Conservation (phyloP, 129 eudicot species). For the Saussurea involucrata region DNA sequence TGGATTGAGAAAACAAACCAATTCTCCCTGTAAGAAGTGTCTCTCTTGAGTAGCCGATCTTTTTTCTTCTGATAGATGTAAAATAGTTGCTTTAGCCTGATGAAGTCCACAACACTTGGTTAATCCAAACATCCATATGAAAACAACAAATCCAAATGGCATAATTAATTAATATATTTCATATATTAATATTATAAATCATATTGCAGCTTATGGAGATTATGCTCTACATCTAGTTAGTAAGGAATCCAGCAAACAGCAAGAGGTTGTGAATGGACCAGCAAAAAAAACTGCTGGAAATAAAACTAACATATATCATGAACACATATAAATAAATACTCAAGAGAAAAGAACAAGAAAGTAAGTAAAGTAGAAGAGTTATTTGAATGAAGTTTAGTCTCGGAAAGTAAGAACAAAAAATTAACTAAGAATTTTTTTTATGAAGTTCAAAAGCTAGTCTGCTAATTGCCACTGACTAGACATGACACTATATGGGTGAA, state of each 20-base stretch:
- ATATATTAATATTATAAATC: not conserved
- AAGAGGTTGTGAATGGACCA: not conserved
- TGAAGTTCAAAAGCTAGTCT: not conserved
- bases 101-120: slow-evolving; percentile 19
- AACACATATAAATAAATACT: not conserved
- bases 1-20: slow-evolving; percentile 19
- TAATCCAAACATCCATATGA: slow-evolving; percentile 4
- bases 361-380: not conserved
- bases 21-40: slow-evolving; percentile 35
- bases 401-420: not conserved
- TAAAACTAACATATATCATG: no score
- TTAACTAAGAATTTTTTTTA: not conserved
- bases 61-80: slow-evolving; percentile 36
- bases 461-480: no score
- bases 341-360: not conserved
- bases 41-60: slow-evolving; percentile 31
- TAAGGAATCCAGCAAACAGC: not conserved
- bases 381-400: not conserved
- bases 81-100: slow-evolving; percentile 37
- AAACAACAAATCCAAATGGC: slow-evolving; percentile 2
- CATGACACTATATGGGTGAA: no score
- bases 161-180: not conserved
- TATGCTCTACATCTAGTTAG: not conserved
- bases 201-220: not conserved
- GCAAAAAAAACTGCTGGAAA: no score